Percentiles rank a stretch among this genome's conserved stretches.
These are phyloP conservation scores for Cercospora brassicicola DNA, from an alignment of 2,329 filamentous ascomycete genomes.

Conservation along the genomic window DNA sequence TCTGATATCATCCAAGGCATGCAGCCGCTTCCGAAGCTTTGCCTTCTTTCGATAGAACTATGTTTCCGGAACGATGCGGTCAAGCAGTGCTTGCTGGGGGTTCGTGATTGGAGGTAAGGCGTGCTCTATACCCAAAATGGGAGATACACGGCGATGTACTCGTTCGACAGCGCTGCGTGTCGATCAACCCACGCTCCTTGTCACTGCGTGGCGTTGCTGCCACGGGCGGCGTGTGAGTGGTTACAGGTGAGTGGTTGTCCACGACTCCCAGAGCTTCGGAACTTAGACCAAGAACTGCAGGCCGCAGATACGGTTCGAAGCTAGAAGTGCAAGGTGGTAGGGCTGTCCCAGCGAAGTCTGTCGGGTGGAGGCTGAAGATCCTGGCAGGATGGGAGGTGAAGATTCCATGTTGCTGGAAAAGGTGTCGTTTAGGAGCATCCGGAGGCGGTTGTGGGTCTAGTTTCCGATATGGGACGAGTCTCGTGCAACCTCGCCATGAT, in stretches of 20 bases:
- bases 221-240: neutral
- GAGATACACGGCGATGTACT: neutral
- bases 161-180: neutral
- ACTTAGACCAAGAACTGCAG: neutral
- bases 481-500: neutral
- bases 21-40: constrained; percentile 9
- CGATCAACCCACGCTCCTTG: constrained; percentile 9
- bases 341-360: neutral
- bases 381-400: neutral
- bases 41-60: constrained; percentile 4
- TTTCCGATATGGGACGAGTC: neutral
- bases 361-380: neutral
- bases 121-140: neutral
- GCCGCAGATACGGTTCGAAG: neutral
- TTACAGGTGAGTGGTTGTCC: neutral
- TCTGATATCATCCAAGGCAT: constrained; percentile 6
- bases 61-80: constrained; percentile 10
- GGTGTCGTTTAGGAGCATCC: neutral
- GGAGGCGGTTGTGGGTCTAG: neutral
- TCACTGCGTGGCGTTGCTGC: neutral
- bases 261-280: neutral
- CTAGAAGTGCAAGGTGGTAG: neutral
- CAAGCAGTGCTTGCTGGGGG: constrained; percentile 8
- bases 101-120: constrained; percentile 7
- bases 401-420: neutral